Conservation (phyloP, 2,329 filamentous ascomycete genomes). For the Clathrospora elynae region DNA sequence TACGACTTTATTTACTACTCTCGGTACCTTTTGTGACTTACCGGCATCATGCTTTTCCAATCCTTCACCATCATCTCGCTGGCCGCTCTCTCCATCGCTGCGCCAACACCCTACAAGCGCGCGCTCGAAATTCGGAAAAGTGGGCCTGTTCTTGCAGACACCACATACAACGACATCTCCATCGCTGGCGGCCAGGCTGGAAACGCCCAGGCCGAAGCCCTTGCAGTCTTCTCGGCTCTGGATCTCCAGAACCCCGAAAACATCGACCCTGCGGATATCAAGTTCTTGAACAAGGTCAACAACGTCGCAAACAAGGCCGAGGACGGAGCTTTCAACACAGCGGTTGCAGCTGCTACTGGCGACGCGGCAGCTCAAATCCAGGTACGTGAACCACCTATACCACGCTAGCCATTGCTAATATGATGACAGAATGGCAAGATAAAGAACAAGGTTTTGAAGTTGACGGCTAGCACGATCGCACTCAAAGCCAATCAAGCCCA, state of each 20-base stretch:
- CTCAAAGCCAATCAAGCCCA: constrained; percentile 60
- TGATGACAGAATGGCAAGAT: constrained; percentile 59
- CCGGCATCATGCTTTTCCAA: constrained; percentile 39
- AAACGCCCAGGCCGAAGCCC: constrained; percentile 60
- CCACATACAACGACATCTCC: constrained; percentile 52
- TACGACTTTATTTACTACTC: constrained; percentile 6
- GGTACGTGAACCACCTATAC: constrained; percentile 16
- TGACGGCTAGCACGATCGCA: constrained; percentile 58
- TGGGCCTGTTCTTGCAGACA: constrained; percentile 33
- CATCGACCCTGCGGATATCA: constrained; percentile 56
- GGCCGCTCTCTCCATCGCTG: constrained; percentile 31
- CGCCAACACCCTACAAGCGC: constrained; percentile 29
- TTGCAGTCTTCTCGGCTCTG: constrained; percentile 60
- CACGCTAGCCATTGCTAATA: neutral
- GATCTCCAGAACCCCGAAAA: constrained; percentile 54
- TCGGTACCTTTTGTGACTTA: constrained; percentile 1
- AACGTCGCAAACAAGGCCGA: constrained; percentile 62
- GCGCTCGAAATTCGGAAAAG: constrained; percentile 27
- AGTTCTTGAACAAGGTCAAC: constrained; percentile 60
- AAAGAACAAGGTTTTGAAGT: constrained; percentile 66
- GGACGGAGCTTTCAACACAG: constrained; percentile 59
- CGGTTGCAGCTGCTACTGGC: constrained; percentile 55
- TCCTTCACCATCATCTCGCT: constrained; percentile 35
- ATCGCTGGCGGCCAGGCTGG: constrained; percentile 59
- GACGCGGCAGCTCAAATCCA: constrained; percentile 53